phyloP scores from a whole-genome alignment of 2,329 filamentous ascomycete genomes.

The Epichloe baconii region DNA sequence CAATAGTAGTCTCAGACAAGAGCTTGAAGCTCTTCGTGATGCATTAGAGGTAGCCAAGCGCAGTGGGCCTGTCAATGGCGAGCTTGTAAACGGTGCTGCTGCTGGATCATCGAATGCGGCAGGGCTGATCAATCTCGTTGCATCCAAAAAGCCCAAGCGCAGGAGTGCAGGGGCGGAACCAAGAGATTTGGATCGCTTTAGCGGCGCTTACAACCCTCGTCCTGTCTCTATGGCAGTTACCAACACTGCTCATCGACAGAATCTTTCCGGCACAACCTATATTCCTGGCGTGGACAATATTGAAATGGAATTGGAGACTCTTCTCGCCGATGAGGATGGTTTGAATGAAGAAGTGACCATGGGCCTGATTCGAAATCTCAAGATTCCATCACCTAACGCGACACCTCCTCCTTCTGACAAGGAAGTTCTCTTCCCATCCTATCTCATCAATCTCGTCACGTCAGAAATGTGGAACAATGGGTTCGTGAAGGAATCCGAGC shows the following conservation, averaged over 20 bases:
- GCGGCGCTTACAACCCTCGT: conserved; percentile 81
- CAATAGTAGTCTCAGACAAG: conserved; percentile 73
- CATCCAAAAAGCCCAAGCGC: conserved; percentile 93
- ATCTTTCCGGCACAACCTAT: conserved; percentile 62
- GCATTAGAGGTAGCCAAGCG: conserved; percentile 81
- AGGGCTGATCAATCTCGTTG: conserved; percentile 91
- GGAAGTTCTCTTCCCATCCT: conserved; percentile 95
- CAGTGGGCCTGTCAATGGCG: conserved; percentile 60
- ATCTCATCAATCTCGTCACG: conserved; percentile 96
- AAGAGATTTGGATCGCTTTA: conserved; percentile 80
- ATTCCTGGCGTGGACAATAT: conserved; percentile 76
- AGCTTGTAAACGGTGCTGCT: conserved; percentile 26
- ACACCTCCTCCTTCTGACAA: conserved; percentile 91
- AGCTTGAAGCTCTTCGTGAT: conserved; percentile 81
- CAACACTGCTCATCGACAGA: conserved; percentile 53
- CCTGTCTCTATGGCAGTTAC: conserved; percentile 92
- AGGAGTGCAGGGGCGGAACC: conserved; percentile 81
- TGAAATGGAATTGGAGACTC: conserved; percentile 84
- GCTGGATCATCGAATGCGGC: conserved; percentile 41
- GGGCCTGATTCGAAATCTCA: conserved; percentile 89
- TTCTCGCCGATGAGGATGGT: conserved; percentile 89
- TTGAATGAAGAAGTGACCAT: conserved; percentile 95
- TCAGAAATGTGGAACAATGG: conserved; percentile 99
- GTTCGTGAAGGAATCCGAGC: conserved; percentile 97
- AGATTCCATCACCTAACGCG: conserved; percentile 80